Evolutionary conservation across 208 protist genomes (phyloP).

Genomic region (Novymonas esmeraldas): DNA sequence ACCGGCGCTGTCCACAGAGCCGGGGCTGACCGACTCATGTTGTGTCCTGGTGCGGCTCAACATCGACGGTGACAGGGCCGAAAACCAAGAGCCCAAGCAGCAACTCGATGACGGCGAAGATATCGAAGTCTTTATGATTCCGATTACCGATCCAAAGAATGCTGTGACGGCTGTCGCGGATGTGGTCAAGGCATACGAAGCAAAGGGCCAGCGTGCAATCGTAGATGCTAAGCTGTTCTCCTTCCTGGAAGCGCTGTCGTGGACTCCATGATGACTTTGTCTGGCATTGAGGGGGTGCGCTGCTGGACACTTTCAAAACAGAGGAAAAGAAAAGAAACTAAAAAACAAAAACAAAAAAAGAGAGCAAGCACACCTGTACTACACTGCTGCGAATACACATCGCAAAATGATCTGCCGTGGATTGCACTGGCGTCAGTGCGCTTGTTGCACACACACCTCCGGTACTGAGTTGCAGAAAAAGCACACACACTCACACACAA

Average conservation of each 20-base stretch:
- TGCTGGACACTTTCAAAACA: background rate
- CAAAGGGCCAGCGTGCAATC: conserved; percentile 31
- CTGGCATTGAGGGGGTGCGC: too few relatives aligned
- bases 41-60: conserved; percentile 57
- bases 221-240: conserved; percentile 78
- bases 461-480: too few relatives aligned
- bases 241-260: conserved; percentile 38
- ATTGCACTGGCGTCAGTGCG: too few relatives aligned
- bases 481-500: too few relatives aligned
- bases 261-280: background rate
- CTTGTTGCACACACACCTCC: too few relatives aligned
- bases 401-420: too few relatives aligned
- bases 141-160: conserved; percentile 29
- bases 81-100: conserved; percentile 62
- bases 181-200: conserved; percentile 29
- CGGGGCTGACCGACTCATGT: conserved; percentile 74
- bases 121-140: conserved; percentile 78
- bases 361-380: background rate
- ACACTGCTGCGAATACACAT: background rate
- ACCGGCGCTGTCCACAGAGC: conserved; percentile 53
- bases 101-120: conserved; percentile 73
- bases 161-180: conserved; percentile 28
- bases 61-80: conserved; percentile 50
- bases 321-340: background rate
- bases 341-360: background rate